Percentiles rank a stretch among this genome's conserved stretches.
Conservation (phyloP, 305 asterid species). For the Fraxinus latifolia region DNA sequence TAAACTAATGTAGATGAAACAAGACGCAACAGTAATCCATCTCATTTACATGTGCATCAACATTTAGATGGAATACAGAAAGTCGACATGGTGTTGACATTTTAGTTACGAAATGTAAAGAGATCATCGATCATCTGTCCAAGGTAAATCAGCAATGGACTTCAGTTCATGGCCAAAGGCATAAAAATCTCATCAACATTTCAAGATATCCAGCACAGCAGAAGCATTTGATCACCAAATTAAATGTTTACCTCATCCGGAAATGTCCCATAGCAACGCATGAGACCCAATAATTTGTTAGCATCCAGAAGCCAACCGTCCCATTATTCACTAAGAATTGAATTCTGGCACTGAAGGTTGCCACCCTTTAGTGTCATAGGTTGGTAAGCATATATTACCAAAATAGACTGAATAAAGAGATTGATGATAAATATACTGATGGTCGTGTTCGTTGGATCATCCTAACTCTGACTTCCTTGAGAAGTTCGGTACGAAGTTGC, state of each 20-base stretch:
- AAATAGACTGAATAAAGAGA: neutral
- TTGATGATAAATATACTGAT: conserved; percentile 40
- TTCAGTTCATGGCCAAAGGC: conserved; percentile 46
- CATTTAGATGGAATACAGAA: conserved; percentile 68
- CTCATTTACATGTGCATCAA: neutral
- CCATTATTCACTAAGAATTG: neutral
- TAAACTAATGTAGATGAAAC: neutral
- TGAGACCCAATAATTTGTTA: too few species aligned
- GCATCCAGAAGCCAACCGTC: too few species aligned
- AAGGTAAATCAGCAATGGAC: conserved; percentile 93
- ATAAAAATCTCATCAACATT: neutral
- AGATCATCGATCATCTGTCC: conserved; percentile 77
- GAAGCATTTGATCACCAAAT: neutral
- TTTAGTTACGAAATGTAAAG: conserved; percentile 86
- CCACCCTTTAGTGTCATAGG: neutral
- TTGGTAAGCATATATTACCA: neutral
- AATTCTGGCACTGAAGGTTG: neutral
- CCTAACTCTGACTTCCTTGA: conserved; percentile 72
- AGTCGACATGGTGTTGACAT: conserved; percentile 89
- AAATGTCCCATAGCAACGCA: too few species aligned
- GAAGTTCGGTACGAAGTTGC: conserved; percentile 71
- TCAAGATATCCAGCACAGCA: neutral
- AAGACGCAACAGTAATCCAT: neutral
- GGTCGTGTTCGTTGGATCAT: conserved; percentile 84
- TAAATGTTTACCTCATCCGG: neutral